Evolutionary conservation across 2,329 filamentous ascomycete genomes (phyloP).

Genomic region (Talaromyces sp.): DNA sequence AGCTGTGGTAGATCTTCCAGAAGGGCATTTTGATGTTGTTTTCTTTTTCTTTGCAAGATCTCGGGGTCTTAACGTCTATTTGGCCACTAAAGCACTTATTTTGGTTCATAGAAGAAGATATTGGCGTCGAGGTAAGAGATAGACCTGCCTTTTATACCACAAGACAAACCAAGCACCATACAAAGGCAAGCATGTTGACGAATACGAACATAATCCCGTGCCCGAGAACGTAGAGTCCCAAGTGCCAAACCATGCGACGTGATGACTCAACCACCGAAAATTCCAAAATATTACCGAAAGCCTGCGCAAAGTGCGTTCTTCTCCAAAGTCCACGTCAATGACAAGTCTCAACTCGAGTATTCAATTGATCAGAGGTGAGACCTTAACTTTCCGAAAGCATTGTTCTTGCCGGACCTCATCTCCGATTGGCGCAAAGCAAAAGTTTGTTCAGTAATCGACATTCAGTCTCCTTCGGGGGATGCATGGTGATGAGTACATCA

Average conservation of each 20-base stretch:
- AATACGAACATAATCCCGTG: not conserved
- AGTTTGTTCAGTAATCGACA: not conserved
- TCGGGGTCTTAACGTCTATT: not conserved
- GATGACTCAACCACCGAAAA: not conserved
- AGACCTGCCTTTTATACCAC: not conserved
- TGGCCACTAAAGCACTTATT: not conserved
- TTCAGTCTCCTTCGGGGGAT: not conserved
- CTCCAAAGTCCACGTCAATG: not conserved
- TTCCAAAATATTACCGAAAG: not conserved
- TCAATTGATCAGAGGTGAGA: not conserved
- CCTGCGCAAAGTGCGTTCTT: not conserved
- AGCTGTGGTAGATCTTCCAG: constrained; percentile 11
- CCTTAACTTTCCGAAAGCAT: not conserved
- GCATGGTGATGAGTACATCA: not conserved
- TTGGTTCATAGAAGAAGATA: no score
- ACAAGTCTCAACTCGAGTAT: no score
- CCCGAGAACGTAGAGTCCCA: not conserved
- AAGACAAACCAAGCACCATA: not conserved
- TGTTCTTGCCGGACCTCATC: not conserved
- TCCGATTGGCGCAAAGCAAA: not conserved
- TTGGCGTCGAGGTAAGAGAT: not conserved
- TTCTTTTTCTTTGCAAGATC: not conserved
- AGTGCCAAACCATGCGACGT: not conserved
- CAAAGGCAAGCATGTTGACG: not conserved
- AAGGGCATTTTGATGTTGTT: not conserved